Base-by-base conservation (phyloP, 345 rosid species). In the Acer saccharum region DNA sequence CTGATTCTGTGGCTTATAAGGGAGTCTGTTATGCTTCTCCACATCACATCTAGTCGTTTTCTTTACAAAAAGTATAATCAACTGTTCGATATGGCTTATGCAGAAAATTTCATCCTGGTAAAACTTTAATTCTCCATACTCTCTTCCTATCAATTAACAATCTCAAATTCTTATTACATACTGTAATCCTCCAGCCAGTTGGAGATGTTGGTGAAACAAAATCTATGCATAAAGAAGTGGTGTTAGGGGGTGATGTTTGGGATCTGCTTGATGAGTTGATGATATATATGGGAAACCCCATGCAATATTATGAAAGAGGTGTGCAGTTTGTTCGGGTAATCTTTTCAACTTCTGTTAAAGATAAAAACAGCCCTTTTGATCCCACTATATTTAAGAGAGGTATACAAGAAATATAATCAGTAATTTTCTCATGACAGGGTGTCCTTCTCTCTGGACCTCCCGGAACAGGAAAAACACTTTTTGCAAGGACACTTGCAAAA, bases 371-470 rank as follows among this genome's bases (percentile, higher is more conserved):
- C 73, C 69, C 35, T 61, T 25, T 61, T 48, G 41, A 46, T 50
- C 43, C 29, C 69, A 23, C 41, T 64, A 32, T 71, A 20, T 79
- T 63, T 29, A 63, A 62, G 44, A 12, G 66, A 20, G 67, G 21
- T 72, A 57, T 25, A 58, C 77, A 76, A 27, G 55, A 62, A 43
- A 27, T 10, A 44, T 48, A 74, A 17, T 63, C 13, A 48, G 7
- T 27, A 46, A 29, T 6, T 32, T 66, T 35, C n/a, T 50, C 54
- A 77, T 85, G 80, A 74, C 87, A 95, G 99, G 97, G 98, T 68
- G 92, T 95, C 84, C 99, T 95, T 87, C 92, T 95, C 32, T 90
- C 96, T 64, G 99, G 99, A 78, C 99, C 97, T 77, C 99, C 99
- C 77, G 99, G 99, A 81, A 95, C 99, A 10, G 99, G 99, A 63